A percentile compares a stretch with the other conserved stretches of the same genome.
Evolutionary conservation across 2,329 filamentous ascomycete genomes (phyloP).

Genomic region (Stachybotrys chartarum): DNA sequence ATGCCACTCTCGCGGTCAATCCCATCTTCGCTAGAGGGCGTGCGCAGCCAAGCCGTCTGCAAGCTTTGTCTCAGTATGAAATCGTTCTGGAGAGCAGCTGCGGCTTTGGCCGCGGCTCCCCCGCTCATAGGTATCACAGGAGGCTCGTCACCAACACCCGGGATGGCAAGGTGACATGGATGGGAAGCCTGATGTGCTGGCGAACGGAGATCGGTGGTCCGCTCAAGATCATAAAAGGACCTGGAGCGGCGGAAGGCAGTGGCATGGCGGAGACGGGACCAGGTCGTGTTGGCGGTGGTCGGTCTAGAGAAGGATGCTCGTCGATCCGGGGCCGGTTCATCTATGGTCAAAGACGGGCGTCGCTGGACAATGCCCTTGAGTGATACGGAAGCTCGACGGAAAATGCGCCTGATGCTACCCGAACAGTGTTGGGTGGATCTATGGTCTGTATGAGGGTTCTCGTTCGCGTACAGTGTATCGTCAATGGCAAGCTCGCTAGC

Average conservation of each 20-base stretch:
- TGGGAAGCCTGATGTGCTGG: constrained; percentile 17
- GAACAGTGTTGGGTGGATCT: constrained; percentile 16
- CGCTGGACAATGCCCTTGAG: constrained; percentile 45
- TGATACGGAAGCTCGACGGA: constrained; percentile 49
- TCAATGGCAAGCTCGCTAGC: constrained; percentile 25
- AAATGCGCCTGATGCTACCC: constrained; percentile 39
- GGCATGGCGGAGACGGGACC: constrained; percentile 44
- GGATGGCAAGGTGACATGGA: constrained; percentile 30
- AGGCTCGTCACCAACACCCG: constrained; percentile 44
- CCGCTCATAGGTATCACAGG: constrained; percentile 54
- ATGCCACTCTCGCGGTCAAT: constrained; percentile 59
- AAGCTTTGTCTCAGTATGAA: constrained; percentile 27
- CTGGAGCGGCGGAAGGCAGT: constrained; percentile 42
- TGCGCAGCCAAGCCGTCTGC: constrained; percentile 35
- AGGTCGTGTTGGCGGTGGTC: constrained; percentile 41
- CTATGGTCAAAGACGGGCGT: constrained; percentile 32
- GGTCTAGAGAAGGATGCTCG: constrained; percentile 22
- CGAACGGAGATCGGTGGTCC: constrained; percentile 11
- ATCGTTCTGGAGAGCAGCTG: constrained; percentile 53
- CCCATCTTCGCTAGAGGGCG: constrained; percentile 33
- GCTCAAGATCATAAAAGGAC: constrained; percentile 34
- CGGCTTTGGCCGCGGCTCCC: constrained; percentile 54
- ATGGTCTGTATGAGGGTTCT: constrained; percentile 13
- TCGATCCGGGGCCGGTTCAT: constrained; percentile 19
- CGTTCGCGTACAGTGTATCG: constrained; percentile 17